These are phyloP conservation scores for Wickerhamiella sorbophila DNA, from an alignment of 805 yeast genomes.

Conservation along the genomic window DNA sequence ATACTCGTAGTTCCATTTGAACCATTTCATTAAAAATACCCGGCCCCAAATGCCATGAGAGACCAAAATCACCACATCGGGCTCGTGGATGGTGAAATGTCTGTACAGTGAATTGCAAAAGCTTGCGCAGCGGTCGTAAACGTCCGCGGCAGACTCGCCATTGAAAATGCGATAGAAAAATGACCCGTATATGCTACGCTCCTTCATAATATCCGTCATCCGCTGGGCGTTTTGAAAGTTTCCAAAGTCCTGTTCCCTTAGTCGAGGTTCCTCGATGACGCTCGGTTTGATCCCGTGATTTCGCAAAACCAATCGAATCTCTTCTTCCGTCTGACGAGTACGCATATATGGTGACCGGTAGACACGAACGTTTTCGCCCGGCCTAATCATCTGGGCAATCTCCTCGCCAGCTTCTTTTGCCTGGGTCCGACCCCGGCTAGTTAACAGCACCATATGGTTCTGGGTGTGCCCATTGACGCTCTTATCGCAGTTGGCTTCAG, in stretches of 20 bases:
- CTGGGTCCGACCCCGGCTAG: slow-evolving; percentile 47
- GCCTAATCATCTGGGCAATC: slow-evolving; percentile 26
- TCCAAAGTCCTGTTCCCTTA: slow-evolving; percentile 93
- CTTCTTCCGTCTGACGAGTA: slow-evolving; percentile 71
- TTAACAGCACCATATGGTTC: slow-evolving; percentile 66
- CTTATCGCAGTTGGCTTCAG: slow-evolving; percentile 80
- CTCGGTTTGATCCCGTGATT: slow-evolving; percentile 33
- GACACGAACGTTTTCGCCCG: slow-evolving; percentile 51
- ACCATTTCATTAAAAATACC: slow-evolving; percentile 90
- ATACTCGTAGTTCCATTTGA: slow-evolving; percentile 79
- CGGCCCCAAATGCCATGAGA: slow-evolving; percentile 93
- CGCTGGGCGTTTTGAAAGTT: slow-evolving; percentile 64
- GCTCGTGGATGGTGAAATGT: slow-evolving; percentile 52
- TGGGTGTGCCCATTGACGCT: slow-evolving; percentile 63
- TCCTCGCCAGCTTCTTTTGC: slow-evolving; percentile 27
- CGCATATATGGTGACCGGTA: slow-evolving; percentile 79
- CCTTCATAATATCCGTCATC: slow-evolving; percentile 72
- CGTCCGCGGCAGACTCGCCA: slow-evolving; percentile 95
- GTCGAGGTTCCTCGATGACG: slow-evolving; percentile 74
- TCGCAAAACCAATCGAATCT: slow-evolving; percentile 41
- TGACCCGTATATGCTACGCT: slow-evolving; percentile 76
- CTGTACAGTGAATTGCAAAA: slow-evolving; percentile 79
- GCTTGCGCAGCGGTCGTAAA: slow-evolving; percentile 78
- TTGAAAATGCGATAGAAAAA: slow-evolving; percentile 81
- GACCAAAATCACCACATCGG: slow-evolving; percentile 70